phyloP scores from a whole-genome alignment of 352 stramenopile species.

The Pythium guiyangense region DNA sequence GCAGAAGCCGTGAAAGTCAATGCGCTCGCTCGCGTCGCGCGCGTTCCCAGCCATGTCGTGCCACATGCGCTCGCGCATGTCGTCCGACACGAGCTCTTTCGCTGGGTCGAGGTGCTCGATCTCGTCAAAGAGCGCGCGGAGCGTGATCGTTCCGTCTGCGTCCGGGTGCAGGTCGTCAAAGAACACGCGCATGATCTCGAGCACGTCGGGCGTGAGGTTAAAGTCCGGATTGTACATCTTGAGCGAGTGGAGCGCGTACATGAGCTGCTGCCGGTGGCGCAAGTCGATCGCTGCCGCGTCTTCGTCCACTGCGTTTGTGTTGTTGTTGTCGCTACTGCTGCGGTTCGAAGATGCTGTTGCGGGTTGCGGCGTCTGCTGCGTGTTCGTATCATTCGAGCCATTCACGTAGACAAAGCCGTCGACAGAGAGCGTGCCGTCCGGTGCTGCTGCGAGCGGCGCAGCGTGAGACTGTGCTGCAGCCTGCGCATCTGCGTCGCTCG shows the following conservation, averaged over 20 bases:
- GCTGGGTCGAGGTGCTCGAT: constrained; percentile 62
- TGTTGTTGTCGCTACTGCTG: neutral
- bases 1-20: constrained; percentile 75
- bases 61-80: constrained; percentile 39
- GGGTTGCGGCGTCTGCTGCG: neutral
- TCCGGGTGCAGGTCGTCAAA: constrained; percentile 67
- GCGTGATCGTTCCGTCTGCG: constrained; percentile 39
- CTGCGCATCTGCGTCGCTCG: neutral
- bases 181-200: constrained; percentile 78
- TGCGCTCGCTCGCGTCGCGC: constrained; percentile 23
- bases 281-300: neutral
- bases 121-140: constrained; percentile 46
- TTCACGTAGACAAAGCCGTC: constrained; percentile 8
- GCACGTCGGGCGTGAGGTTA: constrained; percentile 68
- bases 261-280: constrained; percentile 22
- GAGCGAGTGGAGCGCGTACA: constrained; percentile 55
- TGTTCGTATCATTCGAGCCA: neutral
- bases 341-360: neutral
- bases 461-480: neutral
- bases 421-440: constrained; percentile 1
- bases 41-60: constrained; percentile 26
- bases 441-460: neutral
- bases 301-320: neutral
- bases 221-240: constrained; percentile 83
- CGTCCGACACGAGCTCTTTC: constrained; percentile 33